Evolutionary conservation across 129 eudicot genomes (phyloP).

Genomic region (Kitagawia praeruptora): DNA sequence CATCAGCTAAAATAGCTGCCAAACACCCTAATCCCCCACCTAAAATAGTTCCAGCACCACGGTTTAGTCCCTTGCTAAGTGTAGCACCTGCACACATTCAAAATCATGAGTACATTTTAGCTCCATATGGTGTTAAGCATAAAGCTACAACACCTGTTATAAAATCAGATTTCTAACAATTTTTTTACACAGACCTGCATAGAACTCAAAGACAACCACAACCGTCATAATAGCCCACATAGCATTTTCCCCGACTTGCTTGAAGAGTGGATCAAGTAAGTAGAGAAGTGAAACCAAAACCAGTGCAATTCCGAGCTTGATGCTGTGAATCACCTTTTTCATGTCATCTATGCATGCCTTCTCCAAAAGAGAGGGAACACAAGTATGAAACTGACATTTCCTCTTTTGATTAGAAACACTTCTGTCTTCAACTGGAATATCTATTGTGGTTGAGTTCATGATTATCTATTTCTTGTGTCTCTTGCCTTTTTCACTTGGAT

Average conservation of each 20-base stretch:
- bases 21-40: constrained; percentile 83
- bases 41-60: constrained; percentile 63
- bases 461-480: constrained; percentile 16
- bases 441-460: constrained; percentile 35
- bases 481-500: constrained; percentile 18
- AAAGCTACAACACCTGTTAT: neutral
- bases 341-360: constrained; percentile 21
- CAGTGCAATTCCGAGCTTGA: constrained; percentile 73
- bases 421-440: constrained; percentile 30
- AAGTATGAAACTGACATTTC: constrained; percentile 16
- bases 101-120: neutral
- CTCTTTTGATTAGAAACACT: constrained; percentile 21
- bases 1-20: constrained; percentile 54
- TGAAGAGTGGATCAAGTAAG: constrained; percentile 56
- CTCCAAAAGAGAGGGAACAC: constrained; percentile 25
- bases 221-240: constrained; percentile 98
- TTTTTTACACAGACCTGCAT: constrained; percentile 44
- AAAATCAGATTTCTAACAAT: neutral
- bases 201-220: constrained; percentile 78
- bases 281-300: constrained; percentile 73
- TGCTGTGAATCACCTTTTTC: constrained; percentile 43
- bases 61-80: constrained; percentile 71
- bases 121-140: neutral
- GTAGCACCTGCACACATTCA: constrained; percentile 58
- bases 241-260: constrained; percentile 74